Conservation (phyloP, 2,329 filamentous ascomycete genomes). For the Incumbomyces delicatus region DNA sequence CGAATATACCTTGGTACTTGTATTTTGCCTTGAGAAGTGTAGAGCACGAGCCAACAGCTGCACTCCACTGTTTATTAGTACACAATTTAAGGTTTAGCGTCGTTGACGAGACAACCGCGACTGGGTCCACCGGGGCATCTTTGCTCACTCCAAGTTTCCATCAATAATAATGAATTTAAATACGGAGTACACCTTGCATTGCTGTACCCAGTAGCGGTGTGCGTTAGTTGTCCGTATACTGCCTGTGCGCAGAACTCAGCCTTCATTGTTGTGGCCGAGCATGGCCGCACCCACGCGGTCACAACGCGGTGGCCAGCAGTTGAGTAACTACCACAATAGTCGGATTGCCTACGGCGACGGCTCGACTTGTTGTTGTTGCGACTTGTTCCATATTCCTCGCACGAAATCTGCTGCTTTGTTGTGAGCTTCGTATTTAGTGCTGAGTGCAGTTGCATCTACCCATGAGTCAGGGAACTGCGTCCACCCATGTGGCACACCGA, state of each 20-base stretch:
- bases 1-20: neutral
- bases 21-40: no score
- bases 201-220: no score
- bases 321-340: neutral
- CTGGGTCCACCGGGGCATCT: neutral
- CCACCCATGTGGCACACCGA: constrained; percentile 20
- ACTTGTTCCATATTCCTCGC: neutral
- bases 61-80: no score
- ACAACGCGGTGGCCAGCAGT: neutral
- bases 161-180: neutral
- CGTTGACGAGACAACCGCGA: neutral
- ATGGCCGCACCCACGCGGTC: neutral
- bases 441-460: constrained; percentile 12
- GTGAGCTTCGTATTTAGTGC: constrained; percentile 2
- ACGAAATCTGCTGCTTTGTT: constrained; percentile 7
- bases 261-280: no score
- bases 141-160: neutral
- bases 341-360: neutral
- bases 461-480: constrained; percentile 21
- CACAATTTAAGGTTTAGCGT: no score
- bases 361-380: neutral
- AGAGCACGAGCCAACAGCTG: no score
- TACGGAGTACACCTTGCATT: no score
- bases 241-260: no score
- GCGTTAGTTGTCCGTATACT: no score